phyloP scores from a whole-genome alignment of 805 yeast genomes.

The Ogataea thermomethanolica region DNA sequence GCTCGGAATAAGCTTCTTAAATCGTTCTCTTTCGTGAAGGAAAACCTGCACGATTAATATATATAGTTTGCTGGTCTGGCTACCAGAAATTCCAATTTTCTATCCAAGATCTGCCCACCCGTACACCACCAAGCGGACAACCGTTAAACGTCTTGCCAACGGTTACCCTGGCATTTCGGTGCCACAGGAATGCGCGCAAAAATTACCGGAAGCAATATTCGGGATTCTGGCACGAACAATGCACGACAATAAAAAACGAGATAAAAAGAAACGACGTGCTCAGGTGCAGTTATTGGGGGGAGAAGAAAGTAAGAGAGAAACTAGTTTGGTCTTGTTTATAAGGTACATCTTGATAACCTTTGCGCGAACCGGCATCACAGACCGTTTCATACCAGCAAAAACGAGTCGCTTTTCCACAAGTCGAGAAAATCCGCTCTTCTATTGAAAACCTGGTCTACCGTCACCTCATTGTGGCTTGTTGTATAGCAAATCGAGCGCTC shows the following conservation, averaged over 20 bases:
- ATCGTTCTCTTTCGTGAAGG: slow-evolving; percentile 82
- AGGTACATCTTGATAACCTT: no score
- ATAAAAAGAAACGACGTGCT: slow-evolving; percentile 1
- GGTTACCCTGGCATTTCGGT: background rate
- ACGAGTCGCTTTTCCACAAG: no score
- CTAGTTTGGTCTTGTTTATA: no score
- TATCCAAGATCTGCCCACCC: slow-evolving; percentile 1
- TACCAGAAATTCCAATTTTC: slow-evolving; percentile 4
- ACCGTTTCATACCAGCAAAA: no score
- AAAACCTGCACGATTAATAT: slow-evolving; percentile 32
- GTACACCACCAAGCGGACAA: slow-evolving; percentile 3
- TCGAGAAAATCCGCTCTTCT: no score
- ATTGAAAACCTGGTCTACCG: no score
- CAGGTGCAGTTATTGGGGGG: slow-evolving; percentile 3
- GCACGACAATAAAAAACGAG: background rate
- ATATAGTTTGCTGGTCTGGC: slow-evolving; percentile 11
- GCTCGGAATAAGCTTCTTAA: slow-evolving; percentile 92
- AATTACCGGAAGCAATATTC: slow-evolving; percentile 1
- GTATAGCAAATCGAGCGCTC: background rate
- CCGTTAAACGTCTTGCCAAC: slow-evolving; percentile 1
- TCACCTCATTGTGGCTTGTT: background rate
- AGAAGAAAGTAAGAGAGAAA: slow-evolving; percentile 1
- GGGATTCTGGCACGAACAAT: background rate
- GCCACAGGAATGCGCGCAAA: background rate
- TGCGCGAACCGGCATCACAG: no score